phyloP scores from a whole-genome alignment of 768 basidiomycete species.

The Termitomyces bulborhizus region DNA sequence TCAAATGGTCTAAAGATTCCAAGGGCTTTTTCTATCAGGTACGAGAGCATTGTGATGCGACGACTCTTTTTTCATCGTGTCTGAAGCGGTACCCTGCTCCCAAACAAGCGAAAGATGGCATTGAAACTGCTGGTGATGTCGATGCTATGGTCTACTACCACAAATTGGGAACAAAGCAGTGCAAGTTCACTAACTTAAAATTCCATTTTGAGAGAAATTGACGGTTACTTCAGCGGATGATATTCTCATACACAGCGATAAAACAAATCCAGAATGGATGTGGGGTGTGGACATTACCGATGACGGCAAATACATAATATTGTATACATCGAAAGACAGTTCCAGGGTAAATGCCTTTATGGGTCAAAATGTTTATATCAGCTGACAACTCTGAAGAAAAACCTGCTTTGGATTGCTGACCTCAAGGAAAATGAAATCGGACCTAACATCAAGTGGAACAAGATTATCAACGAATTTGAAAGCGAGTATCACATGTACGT shows the following conservation, averaged over 20 bases:
- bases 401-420: conserved; percentile 69
- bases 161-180: conserved; percentile 61
- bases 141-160: conserved; percentile 79
- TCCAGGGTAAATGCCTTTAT: conserved; percentile 39
- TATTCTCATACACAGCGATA: conserved; percentile 58
- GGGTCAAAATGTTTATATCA: neutral
- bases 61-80: conserved; percentile 3
- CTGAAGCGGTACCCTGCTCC: conserved; percentile 51
- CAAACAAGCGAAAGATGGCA: conserved; percentile 41
- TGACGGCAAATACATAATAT: conserved; percentile 58
- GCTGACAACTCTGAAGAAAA: conserved; percentile 43
- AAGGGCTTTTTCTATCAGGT: conserved; percentile 84
- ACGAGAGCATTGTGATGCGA: neutral
- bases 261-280: conserved; percentile 59
- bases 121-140: conserved; percentile 54
- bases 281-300: conserved; percentile 52
- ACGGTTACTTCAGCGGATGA: conserved; percentile 47
- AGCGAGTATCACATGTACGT: conserved; percentile 61
- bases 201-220: neutral
- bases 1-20: conserved; percentile 73
- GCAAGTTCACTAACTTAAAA: conserved; percentile 26
- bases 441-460: conserved; percentile 64
- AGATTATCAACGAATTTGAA: conserved; percentile 63
- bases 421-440: conserved; percentile 54
- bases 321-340: conserved; percentile 54